phyloP scores from a whole-genome alignment of 768 basidiomycete species.

The Leucocoprinus leucothites region DNA sequence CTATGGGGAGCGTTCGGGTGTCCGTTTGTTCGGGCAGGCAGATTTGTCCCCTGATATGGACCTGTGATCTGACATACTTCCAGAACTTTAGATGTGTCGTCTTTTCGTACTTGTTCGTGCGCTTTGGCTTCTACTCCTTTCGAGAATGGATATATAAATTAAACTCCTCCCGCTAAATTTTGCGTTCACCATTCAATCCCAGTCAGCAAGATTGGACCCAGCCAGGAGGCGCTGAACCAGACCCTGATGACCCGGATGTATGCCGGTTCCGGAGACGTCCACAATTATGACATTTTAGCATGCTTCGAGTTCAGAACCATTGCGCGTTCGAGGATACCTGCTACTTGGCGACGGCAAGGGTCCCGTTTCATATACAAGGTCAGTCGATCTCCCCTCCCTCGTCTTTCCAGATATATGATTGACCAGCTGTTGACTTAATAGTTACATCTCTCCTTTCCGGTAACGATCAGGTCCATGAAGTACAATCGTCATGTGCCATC shows the following conservation, averaged over 20 bases:
- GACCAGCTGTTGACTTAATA: conserved; percentile 6
- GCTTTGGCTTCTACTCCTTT: conserved; percentile 17
- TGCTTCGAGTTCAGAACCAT: conserved; percentile 1
- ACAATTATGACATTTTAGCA: conserved; percentile 7
- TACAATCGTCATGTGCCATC: conserved; percentile 23
- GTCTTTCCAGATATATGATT: conserved; percentile 3
- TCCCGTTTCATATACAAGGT: conserved; percentile 9
- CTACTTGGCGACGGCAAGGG: conserved; percentile 4
- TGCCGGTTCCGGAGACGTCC: conserved; percentile 6
- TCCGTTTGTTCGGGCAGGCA: conserved; percentile 38
- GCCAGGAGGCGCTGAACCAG: background rate
- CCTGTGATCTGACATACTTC: conserved; percentile 43
- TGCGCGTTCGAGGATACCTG: background rate
- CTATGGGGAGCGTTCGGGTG: conserved; percentile 23
- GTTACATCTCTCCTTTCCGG: conserved; percentile 17
- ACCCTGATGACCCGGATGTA: conserved; percentile 5
- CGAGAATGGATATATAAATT: conserved; percentile 41
- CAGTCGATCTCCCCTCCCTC: conserved; percentile 14
- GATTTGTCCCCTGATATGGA: conserved; percentile 42
- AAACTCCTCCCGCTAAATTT: background rate
- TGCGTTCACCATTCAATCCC: conserved; percentile 2
- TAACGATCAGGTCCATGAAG: conserved; percentile 17
- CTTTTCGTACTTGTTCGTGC: conserved; percentile 27
- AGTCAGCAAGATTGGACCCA: conserved; percentile 5
- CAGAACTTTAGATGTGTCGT: conserved; percentile 39